These are phyloP conservation scores for Agaricus blazei DNA, from an alignment of 768 basidiomycete species.

Conservation along the genomic window DNA sequence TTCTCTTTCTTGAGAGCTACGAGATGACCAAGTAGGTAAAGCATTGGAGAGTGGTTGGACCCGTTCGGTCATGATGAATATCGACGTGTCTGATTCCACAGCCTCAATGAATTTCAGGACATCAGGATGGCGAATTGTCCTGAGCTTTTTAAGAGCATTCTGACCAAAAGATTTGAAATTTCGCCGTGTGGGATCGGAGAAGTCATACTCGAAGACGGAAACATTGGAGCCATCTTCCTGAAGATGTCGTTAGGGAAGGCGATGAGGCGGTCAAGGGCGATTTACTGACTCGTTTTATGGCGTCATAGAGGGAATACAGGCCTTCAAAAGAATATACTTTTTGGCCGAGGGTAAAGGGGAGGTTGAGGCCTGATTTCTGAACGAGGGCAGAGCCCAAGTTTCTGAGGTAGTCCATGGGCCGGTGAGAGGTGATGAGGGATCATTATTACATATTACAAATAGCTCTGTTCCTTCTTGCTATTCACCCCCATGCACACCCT, in stretches of 20 bases:
- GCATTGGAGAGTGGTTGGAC: conserved; percentile 68
- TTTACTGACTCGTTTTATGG: conserved; percentile 71
- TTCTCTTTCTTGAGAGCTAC: conserved; percentile 60
- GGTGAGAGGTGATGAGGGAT: background rate
- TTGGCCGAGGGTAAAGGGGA: conserved; percentile 81
- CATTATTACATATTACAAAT: background rate
- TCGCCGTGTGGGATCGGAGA: conserved; percentile 52
- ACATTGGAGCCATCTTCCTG: conserved; percentile 87
- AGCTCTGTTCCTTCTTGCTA: conserved; percentile 1
- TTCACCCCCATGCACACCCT: background rate
- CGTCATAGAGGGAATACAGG: conserved; percentile 86
- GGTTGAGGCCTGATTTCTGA: conserved; percentile 85
- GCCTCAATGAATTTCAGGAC: conserved; percentile 94
- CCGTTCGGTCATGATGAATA: conserved; percentile 94
- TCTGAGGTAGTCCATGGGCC: conserved; percentile 74
- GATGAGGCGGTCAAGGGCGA: background rate
- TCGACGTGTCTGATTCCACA: conserved; percentile 79
- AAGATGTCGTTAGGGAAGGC: conserved; percentile 11
- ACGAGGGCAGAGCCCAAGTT: conserved; percentile 84
- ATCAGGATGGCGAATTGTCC: conserved; percentile 92
- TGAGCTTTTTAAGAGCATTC: conserved; percentile 86
- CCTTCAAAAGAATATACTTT: conserved; percentile 65
- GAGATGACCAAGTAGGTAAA: conserved; percentile 58
- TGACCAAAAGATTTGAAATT: conserved; percentile 71
- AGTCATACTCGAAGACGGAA: conserved; percentile 92